Percentiles rank a stretch among this genome's conserved stretches.
Conservation (phyloP, 1,139 yeast genomes). For the Protomyces gravidus region DNA sequence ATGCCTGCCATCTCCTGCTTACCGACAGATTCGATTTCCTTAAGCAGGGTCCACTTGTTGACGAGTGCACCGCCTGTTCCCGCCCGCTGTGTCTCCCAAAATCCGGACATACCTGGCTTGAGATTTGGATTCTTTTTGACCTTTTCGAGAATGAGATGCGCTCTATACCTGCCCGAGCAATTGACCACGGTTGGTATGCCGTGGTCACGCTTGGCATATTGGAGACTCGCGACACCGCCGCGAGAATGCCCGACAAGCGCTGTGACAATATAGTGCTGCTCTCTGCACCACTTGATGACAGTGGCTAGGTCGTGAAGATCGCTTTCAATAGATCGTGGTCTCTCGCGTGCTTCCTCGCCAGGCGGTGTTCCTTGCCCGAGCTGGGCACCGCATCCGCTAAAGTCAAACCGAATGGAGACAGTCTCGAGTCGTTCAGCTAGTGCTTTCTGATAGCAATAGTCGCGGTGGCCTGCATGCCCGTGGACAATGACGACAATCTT, state of each 20-base stretch:
- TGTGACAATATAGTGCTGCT: conserved; percentile 39
- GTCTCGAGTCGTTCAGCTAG: conserved; percentile 46
- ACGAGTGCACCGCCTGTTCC: conserved; percentile 24
- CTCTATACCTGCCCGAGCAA: conserved; percentile 60
- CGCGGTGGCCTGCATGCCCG: conserved; percentile 44
- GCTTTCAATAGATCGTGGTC: conserved; percentile 61
- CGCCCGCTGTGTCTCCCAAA: conserved; percentile 23
- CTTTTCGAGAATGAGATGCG: conserved; percentile 33
- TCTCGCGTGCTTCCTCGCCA: conserved; percentile 50
- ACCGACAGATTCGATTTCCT: conserved; percentile 23
- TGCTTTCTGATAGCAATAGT: conserved; percentile 24
- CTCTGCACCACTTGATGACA: conserved; percentile 29
- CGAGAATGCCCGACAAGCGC: conserved; percentile 70
- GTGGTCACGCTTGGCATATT: conserved; percentile 40
- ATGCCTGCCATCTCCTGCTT: conserved; percentile 23
- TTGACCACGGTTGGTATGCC: conserved; percentile 63
- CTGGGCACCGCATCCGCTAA: conserved; percentile 79
- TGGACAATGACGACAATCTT: conserved; percentile 18
- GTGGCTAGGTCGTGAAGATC: conserved; percentile 48
- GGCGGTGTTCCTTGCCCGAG: conserved; percentile 38
- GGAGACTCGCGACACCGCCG: conserved; percentile 39
- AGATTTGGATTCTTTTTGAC: conserved; percentile 36
- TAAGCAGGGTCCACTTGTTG: conserved; percentile 17
- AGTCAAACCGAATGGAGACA: conserved; percentile 70
- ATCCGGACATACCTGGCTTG: conserved; percentile 9